phyloP scores from a whole-genome alignment of 2,329 filamentous ascomycete species.

The Rutstroemia sp. region DNA sequence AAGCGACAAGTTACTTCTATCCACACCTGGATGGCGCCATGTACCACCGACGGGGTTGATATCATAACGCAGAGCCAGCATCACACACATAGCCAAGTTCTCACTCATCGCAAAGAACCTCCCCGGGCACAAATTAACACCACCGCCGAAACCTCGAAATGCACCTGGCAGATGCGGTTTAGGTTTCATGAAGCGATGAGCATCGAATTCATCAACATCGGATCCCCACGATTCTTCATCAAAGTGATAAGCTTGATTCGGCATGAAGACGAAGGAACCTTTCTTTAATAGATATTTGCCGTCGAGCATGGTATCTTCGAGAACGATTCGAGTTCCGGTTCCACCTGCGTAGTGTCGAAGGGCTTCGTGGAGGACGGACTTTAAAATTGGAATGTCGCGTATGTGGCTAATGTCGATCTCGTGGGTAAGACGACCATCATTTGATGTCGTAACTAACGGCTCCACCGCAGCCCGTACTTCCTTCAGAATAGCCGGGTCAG shows the following conservation, averaged over 20 bases:
- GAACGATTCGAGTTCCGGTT: not conserved
- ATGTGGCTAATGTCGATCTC: not conserved
- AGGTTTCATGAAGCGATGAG: not conserved
- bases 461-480: not conserved
- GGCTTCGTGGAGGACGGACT: not conserved
- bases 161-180: not conserved
- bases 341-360: not conserved
- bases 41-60: not conserved
- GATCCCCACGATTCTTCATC: not conserved
- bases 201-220: not conserved
- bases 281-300: not conserved
- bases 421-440: not conserved
- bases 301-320: not conserved
- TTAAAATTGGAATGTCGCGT: not conserved
- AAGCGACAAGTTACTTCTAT: not conserved
- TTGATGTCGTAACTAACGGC: not conserved
- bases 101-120: conserved; percentile 1
- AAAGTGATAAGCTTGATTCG: not conserved
- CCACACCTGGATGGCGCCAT: not conserved
- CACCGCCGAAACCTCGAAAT: not conserved
- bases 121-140: not conserved
- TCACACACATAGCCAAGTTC: not conserved
- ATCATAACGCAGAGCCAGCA: not conserved
- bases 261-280: not conserved
- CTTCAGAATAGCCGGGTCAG: not conserved